Percentiles rank a stretch among this genome's conserved stretches.
Evolutionary conservation across 768 basidiomycete species (phyloP).

Genomic region (Pleurotus eryngii): DNA sequence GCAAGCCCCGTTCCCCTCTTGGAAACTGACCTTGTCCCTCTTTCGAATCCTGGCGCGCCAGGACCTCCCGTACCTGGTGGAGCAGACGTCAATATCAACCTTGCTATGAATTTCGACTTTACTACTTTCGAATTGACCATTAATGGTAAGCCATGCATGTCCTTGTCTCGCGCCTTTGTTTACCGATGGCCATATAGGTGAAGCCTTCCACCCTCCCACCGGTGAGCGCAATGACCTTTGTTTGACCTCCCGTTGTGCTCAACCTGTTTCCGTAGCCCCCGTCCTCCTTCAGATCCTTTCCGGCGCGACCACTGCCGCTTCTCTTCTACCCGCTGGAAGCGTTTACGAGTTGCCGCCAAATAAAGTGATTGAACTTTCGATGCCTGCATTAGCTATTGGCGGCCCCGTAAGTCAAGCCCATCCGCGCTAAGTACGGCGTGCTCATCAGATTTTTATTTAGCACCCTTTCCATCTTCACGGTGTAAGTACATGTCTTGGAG

Average conservation of each 20-base stretch:
- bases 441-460: neutral
- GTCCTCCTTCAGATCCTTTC: slow-evolving; percentile 35
- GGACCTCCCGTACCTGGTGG: slow-evolving; percentile 31
- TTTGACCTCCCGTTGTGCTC: slow-evolving; percentile 28
- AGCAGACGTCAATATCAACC: slow-evolving; percentile 32
- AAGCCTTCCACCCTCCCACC: slow-evolving; percentile 23
- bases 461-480: slow-evolving; percentile 7
- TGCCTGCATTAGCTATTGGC: slow-evolving; percentile 24
- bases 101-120: slow-evolving; percentile 17
- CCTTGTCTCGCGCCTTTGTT: slow-evolving; percentile 9
- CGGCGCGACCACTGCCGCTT: slow-evolving; percentile 24
- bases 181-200: slow-evolving; percentile 8
- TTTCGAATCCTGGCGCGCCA: slow-evolving; percentile 23
- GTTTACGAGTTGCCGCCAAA: slow-evolving; percentile 33
- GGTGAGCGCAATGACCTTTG: slow-evolving; percentile 24
- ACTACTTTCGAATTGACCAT: slow-evolving; percentile 24
- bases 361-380: slow-evolving; percentile 35
- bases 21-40: slow-evolving; percentile 29
- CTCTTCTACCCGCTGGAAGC: slow-evolving; percentile 25
- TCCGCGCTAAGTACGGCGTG: neutral
- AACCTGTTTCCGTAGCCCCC: slow-evolving; percentile 22
- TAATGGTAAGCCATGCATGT: neutral
- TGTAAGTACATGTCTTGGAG: slow-evolving; percentile 15
- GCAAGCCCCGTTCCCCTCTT: slow-evolving; percentile 18
- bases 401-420: slow-evolving; percentile 15